phyloP scores from a whole-genome alignment of 495 filamentous ascomycete genomes.

The Penicillium longicatenatum region DNA sequence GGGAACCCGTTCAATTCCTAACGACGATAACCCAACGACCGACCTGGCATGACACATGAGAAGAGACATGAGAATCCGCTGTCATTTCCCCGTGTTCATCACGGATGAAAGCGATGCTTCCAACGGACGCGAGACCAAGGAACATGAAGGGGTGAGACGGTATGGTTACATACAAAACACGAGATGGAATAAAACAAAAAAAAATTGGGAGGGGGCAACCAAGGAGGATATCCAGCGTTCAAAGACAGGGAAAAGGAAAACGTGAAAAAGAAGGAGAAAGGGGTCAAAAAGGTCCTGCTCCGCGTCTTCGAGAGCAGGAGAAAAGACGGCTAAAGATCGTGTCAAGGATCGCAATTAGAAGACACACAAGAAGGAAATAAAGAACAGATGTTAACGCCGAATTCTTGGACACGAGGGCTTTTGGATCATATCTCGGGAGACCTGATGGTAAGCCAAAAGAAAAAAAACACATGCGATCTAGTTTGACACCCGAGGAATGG shows the following conservation, averaged over 20 bases:
- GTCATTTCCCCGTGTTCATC: constrained; percentile 35
- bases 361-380: constrained; percentile 23
- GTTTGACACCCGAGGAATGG: constrained; percentile 34
- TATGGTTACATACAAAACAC: constrained; percentile 46
- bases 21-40: constrained; percentile 42
- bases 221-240: constrained; percentile 49
- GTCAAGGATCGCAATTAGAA: constrained; percentile 36
- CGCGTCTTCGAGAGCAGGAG: constrained; percentile 42
- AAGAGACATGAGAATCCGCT: constrained; percentile 45
- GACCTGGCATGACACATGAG: constrained; percentile 49
- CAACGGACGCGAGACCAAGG: constrained; percentile 35
- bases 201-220: constrained; percentile 21
- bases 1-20: constrained; percentile 36
- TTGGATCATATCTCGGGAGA: constrained; percentile 34
- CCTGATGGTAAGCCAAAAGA: constrained; percentile 28
- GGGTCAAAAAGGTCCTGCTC: constrained; percentile 32
- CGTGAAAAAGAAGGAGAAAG: constrained; percentile 18
- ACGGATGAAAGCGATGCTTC: constrained; percentile 31
- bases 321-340: constrained; percentile 48
- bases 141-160: constrained; percentile 34
- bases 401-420: constrained; percentile 35
- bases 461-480: constrained; percentile 42
- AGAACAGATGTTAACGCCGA: constrained; percentile 45
- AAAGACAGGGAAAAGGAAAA: constrained; percentile 27
- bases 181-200: constrained; percentile 16